phyloP scores from a whole-genome alignment of 768 basidiomycete genomes.

The Hemileccinum rubropunctum region DNA sequence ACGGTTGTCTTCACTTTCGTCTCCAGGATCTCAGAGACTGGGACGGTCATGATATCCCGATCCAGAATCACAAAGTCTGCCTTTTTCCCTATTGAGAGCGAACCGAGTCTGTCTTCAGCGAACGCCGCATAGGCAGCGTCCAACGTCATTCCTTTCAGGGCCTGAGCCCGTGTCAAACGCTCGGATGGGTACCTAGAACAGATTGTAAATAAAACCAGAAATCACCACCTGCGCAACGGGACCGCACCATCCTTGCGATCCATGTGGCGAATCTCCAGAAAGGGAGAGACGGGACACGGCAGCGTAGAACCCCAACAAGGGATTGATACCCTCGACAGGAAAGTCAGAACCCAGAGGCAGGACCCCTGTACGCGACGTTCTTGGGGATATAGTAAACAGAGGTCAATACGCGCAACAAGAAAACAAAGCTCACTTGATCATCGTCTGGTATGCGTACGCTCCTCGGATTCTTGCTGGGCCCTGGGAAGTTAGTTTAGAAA shows the following conservation, averaged over 20 bases:
- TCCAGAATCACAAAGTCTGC: slow-evolving; percentile 89
- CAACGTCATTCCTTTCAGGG: slow-evolving; percentile 87
- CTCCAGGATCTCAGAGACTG: slow-evolving; percentile 55
- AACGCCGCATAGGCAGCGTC: slow-evolving; percentile 90
- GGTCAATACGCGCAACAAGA: not conserved
- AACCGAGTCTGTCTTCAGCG: slow-evolving; percentile 66
- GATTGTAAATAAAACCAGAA: not conserved
- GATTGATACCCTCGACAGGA: slow-evolving; percentile 89
- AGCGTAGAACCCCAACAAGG: slow-evolving; percentile 87
- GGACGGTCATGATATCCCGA: slow-evolving; percentile 72
- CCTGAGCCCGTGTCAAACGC: slow-evolving; percentile 74
- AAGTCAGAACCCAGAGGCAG: slow-evolving; percentile 92
- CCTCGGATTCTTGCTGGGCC: slow-evolving; percentile 80
- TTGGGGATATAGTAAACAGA: slow-evolving; percentile 18
- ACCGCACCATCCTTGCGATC: slow-evolving; percentile 73
- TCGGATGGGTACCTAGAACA: slow-evolving; percentile 69
- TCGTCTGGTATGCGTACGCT: slow-evolving; percentile 85
- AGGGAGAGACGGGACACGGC: slow-evolving; percentile 71
- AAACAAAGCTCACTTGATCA: slow-evolving; percentile 55
- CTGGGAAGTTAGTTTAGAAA: slow-evolving; percentile 34
- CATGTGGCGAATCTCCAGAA: slow-evolving; percentile 79
- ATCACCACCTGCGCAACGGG: not conserved
- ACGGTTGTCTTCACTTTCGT: slow-evolving; percentile 71
- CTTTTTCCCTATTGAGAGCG: slow-evolving; percentile 70
- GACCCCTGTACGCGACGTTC: slow-evolving; percentile 48